Evolutionary conservation across 148 eudicot species (phyloP).

Genomic region (Hydrangea macrophylla): DNA sequence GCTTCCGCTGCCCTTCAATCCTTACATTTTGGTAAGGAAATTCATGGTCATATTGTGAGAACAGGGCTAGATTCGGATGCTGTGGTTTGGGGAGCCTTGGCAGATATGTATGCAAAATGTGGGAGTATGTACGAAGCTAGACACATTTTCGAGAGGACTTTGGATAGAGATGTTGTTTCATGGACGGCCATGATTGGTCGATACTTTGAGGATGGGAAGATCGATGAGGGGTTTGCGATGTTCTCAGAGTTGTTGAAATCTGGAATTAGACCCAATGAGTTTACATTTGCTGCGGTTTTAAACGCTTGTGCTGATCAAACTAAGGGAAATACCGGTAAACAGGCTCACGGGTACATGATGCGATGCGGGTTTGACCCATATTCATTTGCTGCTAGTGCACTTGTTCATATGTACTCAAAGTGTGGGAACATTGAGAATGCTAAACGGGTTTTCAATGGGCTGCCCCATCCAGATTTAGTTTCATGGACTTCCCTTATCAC

Average conservation of each 20-base stretch:
- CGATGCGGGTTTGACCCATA: not conserved
- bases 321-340: not conserved
- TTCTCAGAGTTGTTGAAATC: not conserved
- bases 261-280: not conserved
- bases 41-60: not conserved
- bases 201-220: constrained; percentile 2
- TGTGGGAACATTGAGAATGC: constrained; percentile 16
- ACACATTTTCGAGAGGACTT: not conserved
- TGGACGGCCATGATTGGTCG: constrained; percentile 1
- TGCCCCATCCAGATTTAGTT: constrained; percentile 8
- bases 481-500: constrained; percentile 20
- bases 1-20: not conserved
- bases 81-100: not conserved
- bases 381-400: constrained; percentile 8
- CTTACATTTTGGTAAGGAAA: not conserved
- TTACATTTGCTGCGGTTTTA: not conserved
- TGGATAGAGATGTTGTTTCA: constrained; percentile 1
- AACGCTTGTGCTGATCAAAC: not conserved
- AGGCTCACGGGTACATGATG: not conserved
- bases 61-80: not conserved
- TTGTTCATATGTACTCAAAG: constrained; percentile 18
- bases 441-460: constrained; percentile 5
- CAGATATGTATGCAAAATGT: not conserved
- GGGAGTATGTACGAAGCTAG: constrained; percentile 1
- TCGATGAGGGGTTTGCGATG: not conserved